Percentiles rank a stretch among this genome's conserved stretches.
Conservation (phyloP, 2,329 filamentous ascomycete genomes). For the Pestalotiopsis sp. region DNA sequence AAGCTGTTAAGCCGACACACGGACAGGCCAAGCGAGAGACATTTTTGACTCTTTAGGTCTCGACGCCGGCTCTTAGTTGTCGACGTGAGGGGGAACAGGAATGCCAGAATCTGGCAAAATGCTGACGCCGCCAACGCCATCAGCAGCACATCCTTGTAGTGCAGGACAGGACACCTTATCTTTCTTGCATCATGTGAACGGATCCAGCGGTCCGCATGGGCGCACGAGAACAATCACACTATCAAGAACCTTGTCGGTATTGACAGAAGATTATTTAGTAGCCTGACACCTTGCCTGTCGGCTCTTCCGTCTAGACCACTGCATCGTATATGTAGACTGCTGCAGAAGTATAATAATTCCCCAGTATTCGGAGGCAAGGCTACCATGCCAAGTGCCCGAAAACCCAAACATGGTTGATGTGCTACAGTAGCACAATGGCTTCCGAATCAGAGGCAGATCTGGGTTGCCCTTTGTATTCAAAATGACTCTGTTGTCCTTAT, state of each 20-base stretch:
- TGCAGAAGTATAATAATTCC: neutral
- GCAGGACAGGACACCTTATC: constrained; percentile 5
- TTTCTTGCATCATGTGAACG: constrained; percentile 5
- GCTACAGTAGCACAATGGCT: neutral
- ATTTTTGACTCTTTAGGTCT: neutral
- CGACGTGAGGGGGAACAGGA: neutral
- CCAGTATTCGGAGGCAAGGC: neutral
- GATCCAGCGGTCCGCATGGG: neutral
- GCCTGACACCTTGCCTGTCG: neutral
- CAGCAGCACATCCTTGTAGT: neutral
- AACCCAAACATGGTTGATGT: neutral
- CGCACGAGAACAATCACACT: neutral
- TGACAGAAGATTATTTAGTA: constrained; percentile 14
- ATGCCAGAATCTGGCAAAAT: neutral
- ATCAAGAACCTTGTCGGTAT: constrained; percentile 1
- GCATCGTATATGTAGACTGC: neutral
- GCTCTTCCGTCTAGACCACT: neutral
- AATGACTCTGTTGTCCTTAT: too few relatives aligned
- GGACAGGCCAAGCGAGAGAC: neutral
- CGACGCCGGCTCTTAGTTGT: neutral
- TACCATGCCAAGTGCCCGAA: neutral
- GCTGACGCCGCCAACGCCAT: constrained; percentile 2
- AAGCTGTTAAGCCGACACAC: neutral
- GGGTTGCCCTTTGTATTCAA: neutral
- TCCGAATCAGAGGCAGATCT: neutral